Evolutionary conservation across 2,329 filamentous ascomycete species (phyloP), one percentile per base, ranked within the genome.

Genomic region (Sclerotinia sclerotiorum): DNA sequence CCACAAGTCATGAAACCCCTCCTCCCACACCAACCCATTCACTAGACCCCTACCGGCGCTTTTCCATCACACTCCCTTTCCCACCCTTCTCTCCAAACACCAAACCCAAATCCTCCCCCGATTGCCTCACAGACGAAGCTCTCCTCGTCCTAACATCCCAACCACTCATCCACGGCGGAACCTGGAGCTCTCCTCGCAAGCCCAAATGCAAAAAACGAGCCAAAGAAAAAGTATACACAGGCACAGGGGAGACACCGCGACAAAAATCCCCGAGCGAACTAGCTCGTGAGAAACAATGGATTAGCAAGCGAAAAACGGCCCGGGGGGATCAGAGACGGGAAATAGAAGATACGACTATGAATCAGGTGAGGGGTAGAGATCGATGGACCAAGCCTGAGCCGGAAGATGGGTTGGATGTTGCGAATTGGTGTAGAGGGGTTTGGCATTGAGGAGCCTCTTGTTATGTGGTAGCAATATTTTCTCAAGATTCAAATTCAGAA

Each of bases 121-220:
- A 39, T 3, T 0, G 7, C 46, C 44, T 62, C 21, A 35, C 15
- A 15, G 46, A 32, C 21, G 29, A 62, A 39, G 8, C 7, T 10
- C 58, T 62, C 46, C 58, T 62, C 5, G 46, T 46, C n/a, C 29
- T 62, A 27, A 62, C 46, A 24, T 27, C 46, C 15, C 44, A 62
- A 11, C 46, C 58, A 3, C 58, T 62, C 29, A 21, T 21, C 19
- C 58, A 62, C n/a, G 58, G 58, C 29, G 46, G 46, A 62, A 21
- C 46, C 29, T 51, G 58, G 58, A 61, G 44, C 44, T 48, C 44
- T 8, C 11, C 57, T 19, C 17, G 6, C 29, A 35, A 61, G 2
- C 19, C 21, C 24, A 46, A 32, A 10, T 21, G 6, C 42, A 1
- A 39, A 24, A 27, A 21, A 42, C 15, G 7, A 29, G 15, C 21